Evolutionary conservation across 2,329 filamentous ascomycete species (phyloP).

Genomic region (Fusarium sacchari): DNA sequence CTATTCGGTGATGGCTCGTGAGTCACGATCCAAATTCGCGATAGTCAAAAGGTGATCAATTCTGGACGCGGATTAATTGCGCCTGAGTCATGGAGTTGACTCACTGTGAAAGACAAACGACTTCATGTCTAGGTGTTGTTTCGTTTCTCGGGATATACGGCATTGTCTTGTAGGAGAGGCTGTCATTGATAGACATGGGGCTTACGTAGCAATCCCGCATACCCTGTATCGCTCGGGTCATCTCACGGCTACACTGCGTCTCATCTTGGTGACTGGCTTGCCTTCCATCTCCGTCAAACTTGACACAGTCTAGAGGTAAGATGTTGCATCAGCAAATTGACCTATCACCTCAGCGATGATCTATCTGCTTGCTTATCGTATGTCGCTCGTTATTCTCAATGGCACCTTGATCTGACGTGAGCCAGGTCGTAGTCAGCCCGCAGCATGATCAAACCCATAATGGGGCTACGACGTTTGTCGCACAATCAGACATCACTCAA

Average conservation of each 20-base stretch:
- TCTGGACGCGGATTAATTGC: not conserved
- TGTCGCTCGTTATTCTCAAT: not conserved
- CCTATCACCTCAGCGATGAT: rapidly evolving
- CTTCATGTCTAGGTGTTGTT: rapidly evolving
- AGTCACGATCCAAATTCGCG: not conserved
- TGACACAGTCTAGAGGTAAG: rapidly evolving
- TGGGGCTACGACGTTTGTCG: not conserved
- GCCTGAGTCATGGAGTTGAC: not conserved
- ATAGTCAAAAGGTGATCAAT: not conserved
- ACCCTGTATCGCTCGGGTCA: not conserved
- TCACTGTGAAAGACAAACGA: not conserved
- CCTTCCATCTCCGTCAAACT: no score
- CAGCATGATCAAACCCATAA: no score
- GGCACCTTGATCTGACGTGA: not conserved
- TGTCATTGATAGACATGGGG: rapidly evolving
- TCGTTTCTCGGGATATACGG: not conserved
- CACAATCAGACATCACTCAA: rapidly evolving
- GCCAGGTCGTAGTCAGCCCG: not conserved
- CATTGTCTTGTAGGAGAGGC: rapidly evolving
- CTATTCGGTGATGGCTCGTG: not conserved
- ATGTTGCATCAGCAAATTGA: rapidly evolving
- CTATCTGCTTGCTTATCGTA: not conserved
- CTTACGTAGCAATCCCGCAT: not conserved
- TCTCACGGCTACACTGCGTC: not conserved
- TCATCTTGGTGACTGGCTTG: not conserved